Evolutionary conservation across 345 rosid genomes (phyloP), one percentile per base, ranked within the genome.

Genomic region (Sonneratia alba): DNA sequence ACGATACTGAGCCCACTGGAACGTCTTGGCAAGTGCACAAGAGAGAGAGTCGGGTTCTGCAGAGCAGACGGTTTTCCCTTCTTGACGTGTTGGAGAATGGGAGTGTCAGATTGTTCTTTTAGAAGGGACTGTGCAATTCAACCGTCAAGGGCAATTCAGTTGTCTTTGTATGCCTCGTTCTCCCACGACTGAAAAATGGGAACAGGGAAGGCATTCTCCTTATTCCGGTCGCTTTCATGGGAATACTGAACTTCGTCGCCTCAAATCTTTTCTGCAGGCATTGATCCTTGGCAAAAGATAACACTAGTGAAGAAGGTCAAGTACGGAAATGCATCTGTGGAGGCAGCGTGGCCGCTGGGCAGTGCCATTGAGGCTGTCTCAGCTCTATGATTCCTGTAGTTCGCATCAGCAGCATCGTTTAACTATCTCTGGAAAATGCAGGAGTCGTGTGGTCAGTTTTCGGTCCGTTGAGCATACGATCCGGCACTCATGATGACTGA

Each of bases 341-440:
- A 92, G 83, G 97, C 97, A 43, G 97, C 98, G 14, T 95, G 99
- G 99, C 99, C 99, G 21, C 79, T 95, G 12, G 99, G 98, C 79
- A 95, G 99, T 51, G 99, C 98, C 75, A 92, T 95, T 19, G 98
- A 92, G 80, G 98, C 98, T 15, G 80, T 92, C 14, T 95, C 97
- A 61, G 74, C 88, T 15, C 67, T 38, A 67, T 40, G 42, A 55
- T 70, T 71, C 76, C 22, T 42, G 66, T 64, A 16, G 66, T 15
- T 45, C 27, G 38, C 70, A 24, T 51, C 70, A 65, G 77, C 79
- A 76, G 72, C 76, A 37, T 68, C 76, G 68, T 63, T 36, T 63
- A 18, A 75, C 68, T 15, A 62, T 19, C 59, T 53, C 49, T 15
- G 55, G 71, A 42, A 51, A 66, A 34, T 34, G n/a, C 42, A 64